Evolutionary conservation across 805 yeast species (phyloP), one percentile per base, ranked within the genome.

Genomic region (Candida patagonica): DNA sequence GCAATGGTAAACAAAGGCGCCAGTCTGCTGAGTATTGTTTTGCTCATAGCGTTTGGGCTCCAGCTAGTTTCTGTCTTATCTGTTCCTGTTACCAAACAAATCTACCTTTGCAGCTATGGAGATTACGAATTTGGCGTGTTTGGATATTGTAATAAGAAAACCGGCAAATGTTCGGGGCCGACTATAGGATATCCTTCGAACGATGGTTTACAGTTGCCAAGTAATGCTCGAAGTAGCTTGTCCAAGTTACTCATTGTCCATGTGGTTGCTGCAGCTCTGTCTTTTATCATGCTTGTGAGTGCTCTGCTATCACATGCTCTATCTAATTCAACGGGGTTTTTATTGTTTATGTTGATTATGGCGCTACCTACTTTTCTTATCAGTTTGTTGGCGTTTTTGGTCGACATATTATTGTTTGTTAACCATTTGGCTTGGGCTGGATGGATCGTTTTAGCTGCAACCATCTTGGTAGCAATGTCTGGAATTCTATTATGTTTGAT

Each of bases 341-440:
- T 81, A 35, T 64, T 78, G 41, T 50, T 70, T 15, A 59, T 77
- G 49, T 67, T 81, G 26, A 49, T 79, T 2, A 66, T 81, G 59
- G 70, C 86, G 1, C 55, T 83, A 31, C 77, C 86, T 1, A 67
- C 86, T 0, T 85, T 87, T 50, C 54, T 88, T 42, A 65, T 81
- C 30, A 65, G 83, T 1, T 60, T 88, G 36, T 65, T 89, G 38
- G 78, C 88, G 5, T 83, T 89, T 48, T 62, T 88, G 43, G 85
- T 85, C 2, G 97, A 89, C 56, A 73, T 88, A 27, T 59, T 88
- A 30, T 59, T 89, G 37, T 89, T 89, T 52, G 70, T 79, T 1
- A 83, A 88, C 2, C 76, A 77, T 53, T 62, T 89, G 40, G 70
- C 75, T 40, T 87, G 86, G 78, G 72, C 80, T 33, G 95, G 95